Conservation (phyloP, 2,329 filamentous ascomycete genomes). For the Mycosphaerella sp. region DNA sequence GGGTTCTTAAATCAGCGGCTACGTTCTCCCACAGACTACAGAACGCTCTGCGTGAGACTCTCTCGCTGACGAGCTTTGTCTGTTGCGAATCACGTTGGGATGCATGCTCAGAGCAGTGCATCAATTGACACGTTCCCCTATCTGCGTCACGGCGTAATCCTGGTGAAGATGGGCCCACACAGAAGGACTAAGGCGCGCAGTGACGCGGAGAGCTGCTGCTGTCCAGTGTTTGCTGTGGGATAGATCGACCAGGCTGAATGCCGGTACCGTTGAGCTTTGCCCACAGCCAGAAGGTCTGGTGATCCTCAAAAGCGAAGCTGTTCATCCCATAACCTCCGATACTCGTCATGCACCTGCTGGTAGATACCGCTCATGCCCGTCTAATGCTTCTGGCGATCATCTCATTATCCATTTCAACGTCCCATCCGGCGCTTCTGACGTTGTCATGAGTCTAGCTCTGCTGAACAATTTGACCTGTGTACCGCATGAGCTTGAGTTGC, state of each 20-base stretch:
- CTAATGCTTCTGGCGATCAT: neutral
- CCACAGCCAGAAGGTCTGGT: neutral
- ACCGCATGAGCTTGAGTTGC: neutral
- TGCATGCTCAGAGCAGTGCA: neutral
- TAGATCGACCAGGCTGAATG: neutral
- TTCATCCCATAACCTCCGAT: constrained; percentile 3
- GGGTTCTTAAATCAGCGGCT: neutral
- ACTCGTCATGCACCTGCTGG: neutral
- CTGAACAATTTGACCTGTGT: neutral
- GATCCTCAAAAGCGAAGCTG: neutral
- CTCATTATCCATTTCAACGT: neutral
- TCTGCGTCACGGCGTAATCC: neutral
- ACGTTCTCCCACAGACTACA: neutral
- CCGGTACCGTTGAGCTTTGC: neutral
- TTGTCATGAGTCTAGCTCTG: neutral
- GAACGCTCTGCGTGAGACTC: neutral
- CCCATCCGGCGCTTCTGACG: neutral
- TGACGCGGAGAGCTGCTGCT: neutral
- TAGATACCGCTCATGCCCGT: neutral
- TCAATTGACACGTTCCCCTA: neutral
- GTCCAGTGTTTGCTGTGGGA: neutral
- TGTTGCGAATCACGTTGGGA: neutral
- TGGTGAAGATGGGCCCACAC: neutral
- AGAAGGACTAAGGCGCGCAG: neutral
- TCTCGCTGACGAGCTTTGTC: neutral